phyloP scores from a whole-genome alignment of 805 yeast species.

The Citeromyces matritensis region DNA sequence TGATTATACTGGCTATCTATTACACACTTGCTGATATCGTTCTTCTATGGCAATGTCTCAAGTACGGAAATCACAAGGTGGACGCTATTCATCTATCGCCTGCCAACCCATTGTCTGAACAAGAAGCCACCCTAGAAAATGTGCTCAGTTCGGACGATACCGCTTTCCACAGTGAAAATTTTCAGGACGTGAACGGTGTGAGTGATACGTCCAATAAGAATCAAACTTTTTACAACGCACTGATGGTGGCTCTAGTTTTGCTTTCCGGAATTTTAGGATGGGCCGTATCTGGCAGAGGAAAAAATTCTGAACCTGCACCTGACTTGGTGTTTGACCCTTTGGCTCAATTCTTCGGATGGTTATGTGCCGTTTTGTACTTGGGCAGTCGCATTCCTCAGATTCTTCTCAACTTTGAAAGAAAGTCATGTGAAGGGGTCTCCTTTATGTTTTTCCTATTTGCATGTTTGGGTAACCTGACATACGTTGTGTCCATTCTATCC shows the following conservation, averaged over 20 bases:
- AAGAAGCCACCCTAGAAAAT: slow-evolving; percentile 40
- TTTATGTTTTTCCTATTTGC: slow-evolving; percentile 91
- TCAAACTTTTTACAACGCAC: slow-evolving; percentile 14
- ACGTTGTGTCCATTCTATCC: slow-evolving; percentile 72
- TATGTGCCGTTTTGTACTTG: slow-evolving; percentile 58
- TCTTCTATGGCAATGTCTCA: slow-evolving; percentile 67
- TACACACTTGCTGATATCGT: slow-evolving; percentile 86
- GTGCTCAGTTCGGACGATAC: slow-evolving; percentile 28
- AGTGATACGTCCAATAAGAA: slow-evolving; percentile 3
- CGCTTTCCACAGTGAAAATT: slow-evolving; percentile 9
- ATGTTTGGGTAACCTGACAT: slow-evolving; percentile 84
- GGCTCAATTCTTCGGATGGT: slow-evolving; percentile 83
- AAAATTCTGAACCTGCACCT: slow-evolving; percentile 14
- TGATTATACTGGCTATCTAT: slow-evolving; percentile 84
- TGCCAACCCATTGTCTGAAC: slow-evolving; percentile 70
- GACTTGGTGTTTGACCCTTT: slow-evolving; percentile 51
- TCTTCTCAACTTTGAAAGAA: slow-evolving; percentile 66
- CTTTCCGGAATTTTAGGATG: slow-evolving; percentile 80
- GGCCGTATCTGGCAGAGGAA: slow-evolving; percentile 39
- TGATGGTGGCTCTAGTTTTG: slow-evolving; percentile 55
- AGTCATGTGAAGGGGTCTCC: slow-evolving; percentile 90
- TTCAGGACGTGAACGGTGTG: slow-evolving; percentile 15
- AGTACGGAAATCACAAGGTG: slow-evolving; percentile 35
- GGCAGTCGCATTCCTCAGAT: slow-evolving; percentile 94
- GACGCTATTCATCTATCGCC: slow-evolving; percentile 78